These are phyloP conservation scores for Populus hybrid DNA, from an alignment of 441 rosid species.

Conservation along the genomic window DNA sequence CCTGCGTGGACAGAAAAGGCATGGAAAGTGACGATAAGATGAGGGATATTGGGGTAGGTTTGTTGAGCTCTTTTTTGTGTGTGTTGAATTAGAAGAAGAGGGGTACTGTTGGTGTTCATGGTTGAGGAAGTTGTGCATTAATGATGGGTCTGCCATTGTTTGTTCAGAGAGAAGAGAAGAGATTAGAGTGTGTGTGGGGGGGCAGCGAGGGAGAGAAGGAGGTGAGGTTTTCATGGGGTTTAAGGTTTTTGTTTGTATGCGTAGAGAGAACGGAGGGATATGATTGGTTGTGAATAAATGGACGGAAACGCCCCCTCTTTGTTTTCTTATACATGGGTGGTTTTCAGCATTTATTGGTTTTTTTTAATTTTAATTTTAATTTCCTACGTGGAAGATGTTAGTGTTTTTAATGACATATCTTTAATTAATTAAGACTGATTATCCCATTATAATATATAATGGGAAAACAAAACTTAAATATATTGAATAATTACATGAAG, in stretches of 20 bases:
- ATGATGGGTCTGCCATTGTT: constrained; percentile 61
- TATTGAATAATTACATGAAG: no score
- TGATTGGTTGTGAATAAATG: constrained; percentile 18
- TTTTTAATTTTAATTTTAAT: no score
- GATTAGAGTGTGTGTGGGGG: no score
- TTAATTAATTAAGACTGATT: no score
- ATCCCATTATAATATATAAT: no score
- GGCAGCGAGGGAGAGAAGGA: not conserved
- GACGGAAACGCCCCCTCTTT: constrained; percentile 21
- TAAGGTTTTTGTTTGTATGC: constrained; percentile 31
- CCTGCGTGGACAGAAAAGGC: constrained; percentile 83
- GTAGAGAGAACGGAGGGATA: not conserved
- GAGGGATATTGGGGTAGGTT: constrained; percentile 17
- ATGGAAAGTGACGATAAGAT: constrained; percentile 54
- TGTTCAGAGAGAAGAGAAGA: no score
- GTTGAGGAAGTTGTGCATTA: constrained; percentile 47
- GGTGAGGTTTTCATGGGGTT: constrained; percentile 34
- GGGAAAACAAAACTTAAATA: no score
- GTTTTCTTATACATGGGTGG: not conserved
- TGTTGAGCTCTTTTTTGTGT: constrained; percentile 22
- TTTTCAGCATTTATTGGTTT: no score
- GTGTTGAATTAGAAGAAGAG: constrained; percentile 25
- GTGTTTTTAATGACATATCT: no score
- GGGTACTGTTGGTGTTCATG: constrained; percentile 18
- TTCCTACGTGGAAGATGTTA: no score